These are phyloP conservation scores for Lentinus polychrous DNA, from an alignment of 1,284 basidiomycete genomes.

Conservation along the genomic window DNA sequence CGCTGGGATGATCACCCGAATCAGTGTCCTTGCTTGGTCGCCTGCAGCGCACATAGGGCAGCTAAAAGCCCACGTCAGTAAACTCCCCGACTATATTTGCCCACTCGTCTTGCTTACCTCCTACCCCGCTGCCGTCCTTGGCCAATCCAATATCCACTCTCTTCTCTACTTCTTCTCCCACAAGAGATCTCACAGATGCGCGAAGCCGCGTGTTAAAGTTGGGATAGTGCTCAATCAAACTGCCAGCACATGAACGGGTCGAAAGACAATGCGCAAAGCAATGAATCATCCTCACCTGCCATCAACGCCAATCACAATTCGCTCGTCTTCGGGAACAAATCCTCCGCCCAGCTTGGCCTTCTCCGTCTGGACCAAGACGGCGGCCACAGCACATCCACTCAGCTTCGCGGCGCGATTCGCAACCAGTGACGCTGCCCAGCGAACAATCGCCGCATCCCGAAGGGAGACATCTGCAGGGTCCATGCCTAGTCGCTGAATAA, in stretches of 20 bases:
- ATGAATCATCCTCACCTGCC: conserved; percentile 56
- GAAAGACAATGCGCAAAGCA: not conserved
- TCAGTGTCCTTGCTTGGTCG: conserved; percentile 41
- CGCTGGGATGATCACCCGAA: too few relatives aligned
- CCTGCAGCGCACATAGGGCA: conserved; percentile 69
- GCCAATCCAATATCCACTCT: conserved; percentile 84
- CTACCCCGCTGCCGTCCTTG: conserved; percentile 96
- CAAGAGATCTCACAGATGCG: conserved; percentile 64
- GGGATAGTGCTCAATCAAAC: conserved; percentile 88
- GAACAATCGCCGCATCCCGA: conserved; percentile 74
- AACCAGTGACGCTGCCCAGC: conserved; percentile 75
- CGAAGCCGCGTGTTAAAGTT: conserved; percentile 74
- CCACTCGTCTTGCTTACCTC: conserved; percentile 54
- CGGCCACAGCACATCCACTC: conserved; percentile 84
- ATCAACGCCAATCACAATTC: conserved; percentile 80
- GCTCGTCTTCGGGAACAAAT: conserved; percentile 35
- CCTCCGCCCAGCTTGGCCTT: conserved; percentile 42
- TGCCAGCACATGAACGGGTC: conserved; percentile 26
- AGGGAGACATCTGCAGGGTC: conserved; percentile 45
- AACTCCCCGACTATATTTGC: not conserved
- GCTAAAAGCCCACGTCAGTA: conserved; percentile 27
- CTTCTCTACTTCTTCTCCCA: conserved; percentile 77
- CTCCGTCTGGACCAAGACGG: conserved; percentile 79
- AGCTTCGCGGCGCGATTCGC: conserved; percentile 79
- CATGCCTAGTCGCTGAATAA: conserved; percentile 62